Evolutionary conservation across 2,329 filamentous ascomycete species (phyloP).

Genomic region (Nemania sp.): DNA sequence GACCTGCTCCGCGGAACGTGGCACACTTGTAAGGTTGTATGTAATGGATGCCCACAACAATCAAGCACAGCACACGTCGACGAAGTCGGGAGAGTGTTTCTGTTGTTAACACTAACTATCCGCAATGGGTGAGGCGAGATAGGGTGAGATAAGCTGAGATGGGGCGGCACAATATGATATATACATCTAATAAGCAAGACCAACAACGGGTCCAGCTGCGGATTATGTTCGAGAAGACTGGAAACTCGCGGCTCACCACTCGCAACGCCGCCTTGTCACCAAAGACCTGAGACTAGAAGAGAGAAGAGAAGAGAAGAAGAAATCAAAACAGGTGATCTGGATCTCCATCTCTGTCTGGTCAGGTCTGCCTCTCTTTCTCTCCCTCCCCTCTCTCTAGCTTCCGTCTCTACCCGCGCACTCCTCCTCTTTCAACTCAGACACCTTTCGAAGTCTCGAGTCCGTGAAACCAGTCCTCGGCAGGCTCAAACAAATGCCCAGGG

Average conservation of each 20-base stretch:
- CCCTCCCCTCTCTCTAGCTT: background rate
- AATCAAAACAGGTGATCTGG: background rate
- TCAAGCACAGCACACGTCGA: background rate
- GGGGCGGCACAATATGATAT: slow-evolving; percentile 4
- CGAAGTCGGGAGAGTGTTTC: background rate
- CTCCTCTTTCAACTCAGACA: background rate
- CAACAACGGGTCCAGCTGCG: background rate
- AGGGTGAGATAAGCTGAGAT: background rate
- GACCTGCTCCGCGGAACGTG: background rate
- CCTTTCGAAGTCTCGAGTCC: background rate
- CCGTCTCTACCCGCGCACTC: background rate
- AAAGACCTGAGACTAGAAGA: background rate
- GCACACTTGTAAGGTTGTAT: background rate
- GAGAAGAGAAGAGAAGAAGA: background rate
- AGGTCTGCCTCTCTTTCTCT: background rate
- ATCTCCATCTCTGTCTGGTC: background rate
- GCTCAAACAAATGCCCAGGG: no score
- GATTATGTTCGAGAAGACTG: background rate
- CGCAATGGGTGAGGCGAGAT: background rate
- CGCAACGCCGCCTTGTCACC: background rate
- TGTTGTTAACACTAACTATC: background rate
- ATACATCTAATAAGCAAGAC: slow-evolving; percentile 17
- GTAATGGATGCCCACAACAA: background rate
- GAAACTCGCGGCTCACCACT: no score
- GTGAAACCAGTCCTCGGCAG: no score